A percentile compares a stretch with the other conserved stretches of the same genome.
Conservation (phyloP, 176 grass and related monocot genomes). For the Rhipidocladum racemiflorum region DNA sequence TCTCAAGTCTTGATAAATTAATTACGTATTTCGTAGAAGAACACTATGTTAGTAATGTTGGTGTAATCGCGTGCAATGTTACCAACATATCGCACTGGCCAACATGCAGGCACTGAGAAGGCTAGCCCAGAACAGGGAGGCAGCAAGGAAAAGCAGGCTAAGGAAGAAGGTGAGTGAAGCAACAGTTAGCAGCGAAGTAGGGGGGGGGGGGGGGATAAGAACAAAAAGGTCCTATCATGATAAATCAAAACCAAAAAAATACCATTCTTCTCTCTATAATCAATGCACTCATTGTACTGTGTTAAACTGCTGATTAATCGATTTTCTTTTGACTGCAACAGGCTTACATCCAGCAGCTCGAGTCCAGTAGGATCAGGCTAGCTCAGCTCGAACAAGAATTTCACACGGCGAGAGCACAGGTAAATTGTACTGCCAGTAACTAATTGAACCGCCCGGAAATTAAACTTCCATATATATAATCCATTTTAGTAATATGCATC, state of each 20-base stretch:
- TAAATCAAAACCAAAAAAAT: background rate
- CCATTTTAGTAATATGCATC: too few species aligned
- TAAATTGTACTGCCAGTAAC: background rate
- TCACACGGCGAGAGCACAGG: constrained; percentile 77
- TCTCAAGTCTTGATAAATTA: background rate
- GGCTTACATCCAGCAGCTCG: constrained; percentile 98
- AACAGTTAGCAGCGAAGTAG: constrained; percentile 19
- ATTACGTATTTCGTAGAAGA: background rate
- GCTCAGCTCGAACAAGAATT: constrained; percentile 88
- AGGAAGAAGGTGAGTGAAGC: constrained; percentile 76
- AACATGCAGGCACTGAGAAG: constrained; percentile 75
- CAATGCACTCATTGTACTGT: background rate
- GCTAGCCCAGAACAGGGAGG: constrained; percentile 97
- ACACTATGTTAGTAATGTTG: background rate
- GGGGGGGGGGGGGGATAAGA: background rate
- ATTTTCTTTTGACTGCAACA: constrained; percentile 23
- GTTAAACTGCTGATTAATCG: background rate
- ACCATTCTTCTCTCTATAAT: background rate
- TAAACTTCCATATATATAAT: background rate
- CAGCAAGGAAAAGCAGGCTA: constrained; percentile 92
- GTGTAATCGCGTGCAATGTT: background rate
- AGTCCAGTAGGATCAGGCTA: constrained; percentile 83
- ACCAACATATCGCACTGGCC: background rate
- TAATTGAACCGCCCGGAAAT: background rate
- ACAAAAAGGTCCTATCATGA: background rate